Evolutionary conservation across 2,329 filamentous ascomycete species (phyloP).

Genomic region (Curvularia verruculosa): DNA sequence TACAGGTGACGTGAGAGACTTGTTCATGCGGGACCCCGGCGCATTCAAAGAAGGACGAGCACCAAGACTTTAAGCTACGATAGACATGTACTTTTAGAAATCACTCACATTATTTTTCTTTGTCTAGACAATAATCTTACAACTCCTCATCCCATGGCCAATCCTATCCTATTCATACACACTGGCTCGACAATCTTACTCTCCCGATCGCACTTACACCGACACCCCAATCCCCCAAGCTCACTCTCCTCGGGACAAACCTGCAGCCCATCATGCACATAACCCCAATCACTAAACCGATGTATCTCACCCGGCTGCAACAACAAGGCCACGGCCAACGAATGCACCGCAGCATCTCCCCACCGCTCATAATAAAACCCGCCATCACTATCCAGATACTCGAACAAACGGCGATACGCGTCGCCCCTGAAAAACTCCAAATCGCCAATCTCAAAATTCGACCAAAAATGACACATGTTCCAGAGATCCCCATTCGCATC

Average conservation of each 20-base stretch:
- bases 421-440: slow-evolving; percentile 88
- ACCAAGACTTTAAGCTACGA: background rate
- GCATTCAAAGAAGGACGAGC: slow-evolving; percentile 35
- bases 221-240: background rate
- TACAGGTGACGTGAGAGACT: slow-evolving; percentile 15
- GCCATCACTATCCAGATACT: slow-evolving; percentile 64
- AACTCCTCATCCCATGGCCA: background rate
- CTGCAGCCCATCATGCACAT: slow-evolving; percentile 60
- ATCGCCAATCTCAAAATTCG: slow-evolving; percentile 94
- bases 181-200: slow-evolving; percentile 9
- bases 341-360: slow-evolving; percentile 96
- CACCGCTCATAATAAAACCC: slow-evolving; percentile 55
- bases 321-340: slow-evolving; percentile 85
- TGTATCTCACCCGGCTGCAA: slow-evolving; percentile 86
- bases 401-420: slow-evolving; percentile 89
- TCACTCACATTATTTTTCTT: background rate
- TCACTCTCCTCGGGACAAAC: slow-evolving; percentile 19
- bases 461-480: slow-evolving; percentile 98
- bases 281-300: slow-evolving; percentile 97
- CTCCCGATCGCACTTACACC: slow-evolving; percentile 11
- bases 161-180: slow-evolving; percentile 7
- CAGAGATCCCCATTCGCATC: slow-evolving; percentile 82
- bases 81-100: background rate
- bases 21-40: slow-evolving; percentile 50
- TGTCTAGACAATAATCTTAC: background rate